Conservation (phyloP, 768 basidiomycete species). For the Coprinopsis cinerea region DNA sequence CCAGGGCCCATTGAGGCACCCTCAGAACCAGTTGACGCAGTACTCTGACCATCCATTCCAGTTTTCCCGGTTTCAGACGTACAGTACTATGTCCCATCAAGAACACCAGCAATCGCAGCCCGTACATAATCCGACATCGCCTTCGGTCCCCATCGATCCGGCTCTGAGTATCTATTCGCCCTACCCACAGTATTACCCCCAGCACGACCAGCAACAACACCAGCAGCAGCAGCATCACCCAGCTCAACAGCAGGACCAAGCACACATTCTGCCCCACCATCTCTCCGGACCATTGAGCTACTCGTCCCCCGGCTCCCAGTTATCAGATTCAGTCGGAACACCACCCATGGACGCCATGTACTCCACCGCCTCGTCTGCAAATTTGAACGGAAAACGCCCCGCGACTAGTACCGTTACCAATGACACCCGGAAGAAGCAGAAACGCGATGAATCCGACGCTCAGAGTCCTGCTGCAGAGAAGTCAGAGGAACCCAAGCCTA, state of each 20-base stretch:
- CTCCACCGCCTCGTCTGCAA: conserved; percentile 36
- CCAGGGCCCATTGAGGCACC: conserved; percentile 18
- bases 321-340: conserved; percentile 70
- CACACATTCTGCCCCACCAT: conserved; percentile 43
- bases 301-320: conserved; percentile 77
- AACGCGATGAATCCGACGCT: conserved; percentile 48
- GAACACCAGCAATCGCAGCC: conserved; percentile 37
- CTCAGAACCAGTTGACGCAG: not conserved
- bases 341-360: conserved; percentile 63
- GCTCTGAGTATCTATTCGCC: conserved; percentile 44
- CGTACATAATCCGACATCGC: conserved; percentile 52
- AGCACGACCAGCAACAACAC: conserved; percentile 43
- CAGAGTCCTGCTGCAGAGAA: conserved; percentile 51
- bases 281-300: conserved; percentile 52
- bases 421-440: conserved; percentile 52
- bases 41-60: conserved; percentile 20
- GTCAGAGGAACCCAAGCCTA: conserved; percentile 69
- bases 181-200: conserved; percentile 63
- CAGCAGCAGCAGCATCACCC: conserved; percentile 43
- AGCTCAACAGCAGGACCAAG: conserved; percentile 43
- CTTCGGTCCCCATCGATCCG: conserved; percentile 65
- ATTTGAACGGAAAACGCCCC: conserved; percentile 63
- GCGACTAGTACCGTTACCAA: conserved; percentile 33
- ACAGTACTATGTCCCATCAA: conserved; percentile 31
- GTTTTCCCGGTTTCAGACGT: conserved; percentile 25